phyloP scores from a whole-genome alignment of 208 protist genomes.

The Acanthamoeba culbertsoni region DNA sequence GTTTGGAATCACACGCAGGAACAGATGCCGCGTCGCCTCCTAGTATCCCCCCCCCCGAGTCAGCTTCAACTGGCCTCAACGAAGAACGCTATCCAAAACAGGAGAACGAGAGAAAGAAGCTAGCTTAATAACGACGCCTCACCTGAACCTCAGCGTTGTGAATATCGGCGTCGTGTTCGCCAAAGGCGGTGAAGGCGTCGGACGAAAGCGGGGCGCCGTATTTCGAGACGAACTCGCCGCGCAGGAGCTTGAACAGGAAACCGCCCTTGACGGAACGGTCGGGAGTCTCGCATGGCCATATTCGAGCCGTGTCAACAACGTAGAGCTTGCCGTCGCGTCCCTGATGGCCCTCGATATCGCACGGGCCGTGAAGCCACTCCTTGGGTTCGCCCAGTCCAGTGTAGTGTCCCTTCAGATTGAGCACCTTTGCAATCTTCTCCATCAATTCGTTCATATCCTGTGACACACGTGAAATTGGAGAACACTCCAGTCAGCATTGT shows the following conservation, averaged over 20 bases:
- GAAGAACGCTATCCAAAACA: too few species aligned
- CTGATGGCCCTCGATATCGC: constrained; percentile 61
- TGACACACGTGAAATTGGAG: background rate
- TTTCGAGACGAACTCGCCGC: constrained; percentile 46
- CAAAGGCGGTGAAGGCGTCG: constrained; percentile 56
- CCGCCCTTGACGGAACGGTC: constrained; percentile 46
- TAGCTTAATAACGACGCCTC: too few species aligned
- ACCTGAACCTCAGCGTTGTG: constrained; percentile 35
- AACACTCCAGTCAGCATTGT: too few species aligned
- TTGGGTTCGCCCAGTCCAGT: background rate
- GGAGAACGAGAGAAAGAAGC: too few species aligned
- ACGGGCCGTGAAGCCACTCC: constrained; percentile 46
- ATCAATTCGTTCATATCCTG: constrained; percentile 67
- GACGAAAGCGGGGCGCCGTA: background rate
- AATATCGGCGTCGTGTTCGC: constrained; percentile 51
- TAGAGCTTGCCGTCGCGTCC: constrained; percentile 48
- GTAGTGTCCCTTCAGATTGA: constrained; percentile 70
- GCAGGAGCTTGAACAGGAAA: constrained; percentile 52
- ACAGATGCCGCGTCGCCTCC: constrained; percentile 14
- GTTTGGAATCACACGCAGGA: constrained; percentile 18
- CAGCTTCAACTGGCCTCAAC: too few species aligned
- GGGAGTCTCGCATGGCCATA: constrained; percentile 47
- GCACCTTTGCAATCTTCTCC: constrained; percentile 68
- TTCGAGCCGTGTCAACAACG: constrained; percentile 34
- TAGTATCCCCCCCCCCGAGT: too few species aligned